Conservation (phyloP, 805 yeast genomes). For the Saccharomyces paradoxus region DNA sequence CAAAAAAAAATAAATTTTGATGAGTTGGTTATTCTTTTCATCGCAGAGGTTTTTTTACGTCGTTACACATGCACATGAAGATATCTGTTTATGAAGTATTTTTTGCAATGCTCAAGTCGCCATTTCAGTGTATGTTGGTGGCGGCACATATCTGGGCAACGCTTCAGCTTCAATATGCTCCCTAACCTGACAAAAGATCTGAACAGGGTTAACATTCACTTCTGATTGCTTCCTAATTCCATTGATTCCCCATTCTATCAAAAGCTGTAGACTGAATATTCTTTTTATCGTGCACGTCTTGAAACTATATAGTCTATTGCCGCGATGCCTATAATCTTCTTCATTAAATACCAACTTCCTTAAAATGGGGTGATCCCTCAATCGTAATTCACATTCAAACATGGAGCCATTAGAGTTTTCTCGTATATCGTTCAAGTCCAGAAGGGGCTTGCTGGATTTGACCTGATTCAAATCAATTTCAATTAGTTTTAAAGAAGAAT, state of each 20-base stretch:
- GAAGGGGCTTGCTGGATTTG: not conserved
- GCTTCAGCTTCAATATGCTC: slow-evolving; percentile 6
- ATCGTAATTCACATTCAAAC: slow-evolving; percentile 17
- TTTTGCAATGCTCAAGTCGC: not conserved
- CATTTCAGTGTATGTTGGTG: slow-evolving; percentile 20
- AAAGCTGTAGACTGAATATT: slow-evolving; percentile 22
- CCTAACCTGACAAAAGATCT: slow-evolving; percentile 17
- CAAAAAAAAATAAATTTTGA: not conserved
- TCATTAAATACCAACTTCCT: slow-evolving; percentile 23
- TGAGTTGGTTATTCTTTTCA: not conserved
- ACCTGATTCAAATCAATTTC: slow-evolving; percentile 6
- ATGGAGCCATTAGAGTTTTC: not conserved
- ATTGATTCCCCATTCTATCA: slow-evolving; percentile 22
- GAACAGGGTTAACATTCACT: slow-evolving; percentile 17
- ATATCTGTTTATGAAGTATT: not conserved
- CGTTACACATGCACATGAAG: not conserved
- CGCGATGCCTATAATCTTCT: slow-evolving; percentile 28
- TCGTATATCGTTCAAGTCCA: slow-evolving; percentile 1
- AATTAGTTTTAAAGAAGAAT: slow-evolving; percentile 22
- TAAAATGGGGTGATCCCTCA: slow-evolving; percentile 17
- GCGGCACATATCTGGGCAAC: slow-evolving; percentile 23
- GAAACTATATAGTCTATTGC: slow-evolving; percentile 27
- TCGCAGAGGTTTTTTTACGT: not conserved
- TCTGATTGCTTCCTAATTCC: slow-evolving; percentile 18
- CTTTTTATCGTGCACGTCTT: slow-evolving; percentile 25